Evolutionary conservation across 176 grass and related monocot species (phyloP).

Genomic region (Triticum dicoccoides): DNA sequence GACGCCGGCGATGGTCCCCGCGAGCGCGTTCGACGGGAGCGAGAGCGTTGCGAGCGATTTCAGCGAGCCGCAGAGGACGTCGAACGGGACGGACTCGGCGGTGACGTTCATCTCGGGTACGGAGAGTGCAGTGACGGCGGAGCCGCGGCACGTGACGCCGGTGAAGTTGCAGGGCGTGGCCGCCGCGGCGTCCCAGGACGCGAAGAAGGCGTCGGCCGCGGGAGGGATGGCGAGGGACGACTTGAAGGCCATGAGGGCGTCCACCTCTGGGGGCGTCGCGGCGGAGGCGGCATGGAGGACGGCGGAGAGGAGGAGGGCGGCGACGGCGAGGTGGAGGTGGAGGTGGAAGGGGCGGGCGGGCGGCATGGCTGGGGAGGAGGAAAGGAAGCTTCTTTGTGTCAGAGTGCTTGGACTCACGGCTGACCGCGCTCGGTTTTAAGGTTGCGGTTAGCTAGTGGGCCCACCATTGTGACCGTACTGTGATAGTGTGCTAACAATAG

Average conservation of each 20-base stretch:
- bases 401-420: not conserved
- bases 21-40: slow-evolving; percentile 47
- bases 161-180: slow-evolving; percentile 51
- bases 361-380: slow-evolving; percentile 39
- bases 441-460: not conserved
- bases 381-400: slow-evolving; percentile 15
- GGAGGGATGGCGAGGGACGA: slow-evolving; percentile 36
- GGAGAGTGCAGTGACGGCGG: slow-evolving; percentile 28
- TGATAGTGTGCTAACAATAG: not conserved
- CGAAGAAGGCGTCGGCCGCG: slow-evolving; percentile 22
- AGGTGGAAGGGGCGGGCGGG: slow-evolving; percentile 1
- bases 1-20: slow-evolving; percentile 42
- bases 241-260: slow-evolving; percentile 59
- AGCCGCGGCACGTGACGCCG: slow-evolving; percentile 42
- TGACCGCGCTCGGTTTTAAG: slow-evolving; percentile 36
- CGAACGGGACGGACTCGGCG: slow-evolving; percentile 29
- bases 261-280: slow-evolving; percentile 13
- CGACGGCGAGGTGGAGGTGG: not conserved
- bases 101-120: not conserved
- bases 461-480: not conserved
- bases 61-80: slow-evolving; percentile 40
- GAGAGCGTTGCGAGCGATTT: slow-evolving; percentile 39
- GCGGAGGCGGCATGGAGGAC: not conserved
- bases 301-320: not conserved
- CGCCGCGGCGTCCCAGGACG: slow-evolving; percentile 28